Evolutionary conservation across 83 land plant genomes (phyloP), one percentile per base, ranked within the genome.

Genomic region (Diphasiastrum complanatum): DNA sequence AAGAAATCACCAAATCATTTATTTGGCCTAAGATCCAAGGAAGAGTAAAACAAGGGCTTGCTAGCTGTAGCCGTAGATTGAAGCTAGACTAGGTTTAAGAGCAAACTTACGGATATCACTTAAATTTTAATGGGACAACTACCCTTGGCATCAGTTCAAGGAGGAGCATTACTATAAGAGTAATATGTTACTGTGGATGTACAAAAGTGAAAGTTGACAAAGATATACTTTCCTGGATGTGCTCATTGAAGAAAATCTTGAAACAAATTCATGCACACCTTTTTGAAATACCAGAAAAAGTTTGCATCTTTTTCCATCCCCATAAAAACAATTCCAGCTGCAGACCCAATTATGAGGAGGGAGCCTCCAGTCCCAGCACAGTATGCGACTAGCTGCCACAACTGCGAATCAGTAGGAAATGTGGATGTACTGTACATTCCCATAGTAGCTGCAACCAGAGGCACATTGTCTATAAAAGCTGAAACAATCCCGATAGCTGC

Each of bases 331-430:
- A 95, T 92, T 2, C 99, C 99, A 59, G 99, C 99, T 30, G 99
- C 99, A 70, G 99, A 95, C 20, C 99, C 97, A 45, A 95, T 89
- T 54, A 95, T 63, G n/a, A 95, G 86, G 76, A 95, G 87, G 50
- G 99, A 95, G 23, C 99, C 97, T 52, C 97, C 99, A 47, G 99
- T 95, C 24, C 99, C 97, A 60, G 99, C 99, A 81, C 99, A 95
- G 51, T 67, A 95, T 32, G 99, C 99, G 35, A 89, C 74, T 45
- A 95, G 85, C 53, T 95, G 99, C 97, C 99, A 95, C 22, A 95
- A 84, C 71, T 89, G 85, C 48, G 96, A 78, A 69, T 95, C 99
- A 61, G 75, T 81, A 6, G 99, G 97, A 51, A 77, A 89, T 2
- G 79, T 67, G 19, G 80, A 64, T 36, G 84, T 66, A 61, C 82